Evolutionary conservation across 208 protist species (phyloP).

Genomic region (Trypanosoma vivax): DNA sequence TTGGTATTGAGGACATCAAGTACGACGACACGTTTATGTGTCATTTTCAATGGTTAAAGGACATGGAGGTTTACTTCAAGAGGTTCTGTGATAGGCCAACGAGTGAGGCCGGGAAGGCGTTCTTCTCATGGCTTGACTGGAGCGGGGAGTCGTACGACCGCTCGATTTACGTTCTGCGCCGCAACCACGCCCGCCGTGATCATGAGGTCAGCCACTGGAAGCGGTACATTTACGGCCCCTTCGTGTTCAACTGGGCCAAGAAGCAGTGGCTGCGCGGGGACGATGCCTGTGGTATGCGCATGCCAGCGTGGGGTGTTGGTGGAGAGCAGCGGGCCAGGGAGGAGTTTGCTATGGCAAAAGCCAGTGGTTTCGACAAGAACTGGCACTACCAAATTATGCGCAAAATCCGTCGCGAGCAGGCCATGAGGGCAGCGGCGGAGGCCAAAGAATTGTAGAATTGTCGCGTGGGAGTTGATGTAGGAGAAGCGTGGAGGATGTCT

Average conservation of each 20-base stretch:
- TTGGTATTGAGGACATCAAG: constrained; percentile 77
- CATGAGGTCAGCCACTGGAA: constrained; percentile 65
- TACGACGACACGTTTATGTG: constrained; percentile 78
- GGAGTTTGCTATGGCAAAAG: constrained; percentile 72
- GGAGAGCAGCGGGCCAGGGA: constrained; percentile 71
- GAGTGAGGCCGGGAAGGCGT: constrained; percentile 79
- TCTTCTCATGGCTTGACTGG: constrained; percentile 87
- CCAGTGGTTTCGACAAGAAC: constrained; percentile 78
- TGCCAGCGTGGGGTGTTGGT: constrained; percentile 77
- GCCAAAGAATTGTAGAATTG: constrained; percentile 2
- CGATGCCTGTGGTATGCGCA: constrained; percentile 58
- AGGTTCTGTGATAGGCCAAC: constrained; percentile 80
- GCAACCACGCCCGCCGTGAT: constrained; percentile 61
- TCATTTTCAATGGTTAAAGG: constrained; percentile 51
- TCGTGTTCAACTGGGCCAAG: constrained; percentile 89
- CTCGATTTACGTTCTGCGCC: constrained; percentile 70
- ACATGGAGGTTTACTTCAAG: constrained; percentile 82
- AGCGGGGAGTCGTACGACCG: constrained; percentile 80
- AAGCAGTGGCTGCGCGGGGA: constrained; percentile 84
- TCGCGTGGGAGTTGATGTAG: neutral
- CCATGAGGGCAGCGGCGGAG: constrained; percentile 31
- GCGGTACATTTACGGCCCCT: constrained; percentile 83
- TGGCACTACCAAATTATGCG: constrained; percentile 91
- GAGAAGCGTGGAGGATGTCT: no score
- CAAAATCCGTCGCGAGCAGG: constrained; percentile 82